phyloP scores from a whole-genome alignment of 2,329 filamentous ascomycete genomes.

The Allantophomopsis cytisporea region DNA sequence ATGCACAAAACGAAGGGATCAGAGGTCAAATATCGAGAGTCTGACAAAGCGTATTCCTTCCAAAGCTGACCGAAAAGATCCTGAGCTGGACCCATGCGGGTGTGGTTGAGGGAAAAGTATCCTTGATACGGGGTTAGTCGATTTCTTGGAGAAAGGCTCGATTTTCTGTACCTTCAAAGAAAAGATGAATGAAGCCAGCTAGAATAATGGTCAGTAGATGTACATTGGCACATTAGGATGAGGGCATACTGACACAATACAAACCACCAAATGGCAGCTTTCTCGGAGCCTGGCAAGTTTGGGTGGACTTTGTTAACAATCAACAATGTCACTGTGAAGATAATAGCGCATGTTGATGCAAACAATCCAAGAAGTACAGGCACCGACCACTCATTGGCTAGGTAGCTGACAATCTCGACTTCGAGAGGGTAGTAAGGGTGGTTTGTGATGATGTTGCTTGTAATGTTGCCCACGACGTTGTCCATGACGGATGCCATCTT shows the following conservation, averaged over 20 bases:
- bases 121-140: slow-evolving; percentile 11
- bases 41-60: slow-evolving; percentile 44
- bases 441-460: slow-evolving; percentile 8
- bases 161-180: slow-evolving; percentile 17
- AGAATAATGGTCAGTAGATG: not conserved
- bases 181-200: slow-evolving; percentile 18
- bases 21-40: slow-evolving; percentile 38
- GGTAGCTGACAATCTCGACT: slow-evolving; percentile 46
- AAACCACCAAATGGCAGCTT: slow-evolving; percentile 59
- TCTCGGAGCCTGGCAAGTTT: slow-evolving; percentile 36
- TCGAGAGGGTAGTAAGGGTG: slow-evolving; percentile 64
- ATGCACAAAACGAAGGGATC: slow-evolving; percentile 41
- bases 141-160: not conserved
- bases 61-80: slow-evolving; percentile 38
- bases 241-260: slow-evolving; percentile 47
- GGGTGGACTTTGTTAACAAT: slow-evolving; percentile 38
- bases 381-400: slow-evolving; percentile 50
- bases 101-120: slow-evolving; percentile 32
- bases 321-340: slow-evolving; percentile 42
- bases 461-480: slow-evolving; percentile 8
- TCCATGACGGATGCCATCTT: slow-evolving; percentile 1
- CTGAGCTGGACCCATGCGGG: slow-evolving; percentile 23
- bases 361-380: slow-evolving; percentile 46
- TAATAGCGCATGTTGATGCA: slow-evolving; percentile 34
- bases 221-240: slow-evolving; percentile 26